Conservation (phyloP, 179 eudicot genomes). For the Beta corolliflora region DNA sequence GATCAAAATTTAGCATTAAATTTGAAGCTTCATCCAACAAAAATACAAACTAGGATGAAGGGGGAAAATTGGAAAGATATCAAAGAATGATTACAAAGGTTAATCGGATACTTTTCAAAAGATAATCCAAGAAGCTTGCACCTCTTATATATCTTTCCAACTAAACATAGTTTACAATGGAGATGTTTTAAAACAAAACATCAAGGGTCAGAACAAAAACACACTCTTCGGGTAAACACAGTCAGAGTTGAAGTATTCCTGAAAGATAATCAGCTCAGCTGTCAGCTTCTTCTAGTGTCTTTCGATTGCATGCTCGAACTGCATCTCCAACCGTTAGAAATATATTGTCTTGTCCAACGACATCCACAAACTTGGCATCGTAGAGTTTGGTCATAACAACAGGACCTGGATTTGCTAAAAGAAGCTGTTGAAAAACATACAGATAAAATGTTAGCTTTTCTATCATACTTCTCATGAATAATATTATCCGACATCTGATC, state of each 20-base stretch:
- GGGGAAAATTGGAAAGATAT: too few species aligned
- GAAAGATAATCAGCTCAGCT: neutral
- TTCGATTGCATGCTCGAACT: conserved; percentile 38
- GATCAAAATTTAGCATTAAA: neutral
- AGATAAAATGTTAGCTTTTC: neutral
- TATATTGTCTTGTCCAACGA: conserved; percentile 61
- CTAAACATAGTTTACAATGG: too few species aligned
- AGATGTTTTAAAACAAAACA: too few species aligned
- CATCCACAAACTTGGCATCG: conserved; percentile 43
- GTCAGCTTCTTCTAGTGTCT: conserved; percentile 26
- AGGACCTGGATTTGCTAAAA: conserved; percentile 76
- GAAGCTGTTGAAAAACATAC: conserved; percentile 51
- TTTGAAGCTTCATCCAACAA: neutral
- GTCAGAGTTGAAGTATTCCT: neutral
- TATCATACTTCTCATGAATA: neutral
- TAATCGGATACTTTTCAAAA: too few species aligned
- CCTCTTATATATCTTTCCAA: too few species aligned
- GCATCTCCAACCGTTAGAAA: conserved; percentile 81
- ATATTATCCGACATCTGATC: neutral
- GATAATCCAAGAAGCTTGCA: too few species aligned
- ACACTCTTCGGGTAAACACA: neutral
- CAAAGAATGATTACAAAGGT: too few species aligned
- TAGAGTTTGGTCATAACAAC: conserved; percentile 69
- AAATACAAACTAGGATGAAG: neutral
- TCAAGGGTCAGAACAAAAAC: neutral